Evolutionary conservation across 1,139 yeast species (phyloP).

Genomic region (Nakaseomyces sp.): DNA sequence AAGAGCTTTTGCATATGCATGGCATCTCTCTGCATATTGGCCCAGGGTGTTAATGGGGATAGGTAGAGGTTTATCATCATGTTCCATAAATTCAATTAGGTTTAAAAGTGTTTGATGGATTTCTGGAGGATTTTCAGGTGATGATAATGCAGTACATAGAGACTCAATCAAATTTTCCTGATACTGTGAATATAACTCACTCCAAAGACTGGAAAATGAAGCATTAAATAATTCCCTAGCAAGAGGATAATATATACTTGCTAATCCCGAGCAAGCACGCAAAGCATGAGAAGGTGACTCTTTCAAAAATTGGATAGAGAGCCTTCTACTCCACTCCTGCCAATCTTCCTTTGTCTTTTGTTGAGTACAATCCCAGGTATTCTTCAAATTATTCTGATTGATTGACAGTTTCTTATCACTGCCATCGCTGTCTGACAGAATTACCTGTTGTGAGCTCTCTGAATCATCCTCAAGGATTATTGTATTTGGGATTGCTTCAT

Average conservation of each 20-base stretch:
- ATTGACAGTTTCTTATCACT: conserved; percentile 65
- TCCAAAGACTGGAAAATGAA: conserved; percentile 94
- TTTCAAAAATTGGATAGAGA: conserved; percentile 76
- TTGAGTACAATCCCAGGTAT: conserved; percentile 89
- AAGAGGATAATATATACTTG: conserved; percentile 78
- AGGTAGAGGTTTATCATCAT: conserved; percentile 89
- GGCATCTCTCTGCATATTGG: conserved; percentile 88
- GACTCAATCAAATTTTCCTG: conserved; percentile 86
- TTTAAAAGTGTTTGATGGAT: conserved; percentile 83
- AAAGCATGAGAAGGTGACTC: conserved; percentile 95
- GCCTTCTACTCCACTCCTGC: conserved; percentile 92
- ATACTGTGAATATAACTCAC: conserved; percentile 78
- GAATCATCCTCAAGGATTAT: conserved; percentile 57
- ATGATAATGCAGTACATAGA: conserved; percentile 75
- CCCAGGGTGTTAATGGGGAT: conserved; percentile 84
- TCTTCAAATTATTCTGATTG: conserved; percentile 39
- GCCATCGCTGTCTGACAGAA: conserved; percentile 57
- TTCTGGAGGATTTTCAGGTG: conserved; percentile 93
- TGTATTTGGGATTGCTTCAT: conserved; percentile 83
- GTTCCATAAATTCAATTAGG: conserved; percentile 94
- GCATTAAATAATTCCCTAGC: conserved; percentile 91
- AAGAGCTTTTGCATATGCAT: conserved; percentile 94
- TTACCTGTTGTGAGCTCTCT: conserved; percentile 48
- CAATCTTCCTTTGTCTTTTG: conserved; percentile 90
- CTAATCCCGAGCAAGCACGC: conserved; percentile 86